These are phyloP conservation scores for Diaporthe batatas DNA, from an alignment of 2,329 filamentous ascomycete genomes.

Conservation along the genomic window DNA sequence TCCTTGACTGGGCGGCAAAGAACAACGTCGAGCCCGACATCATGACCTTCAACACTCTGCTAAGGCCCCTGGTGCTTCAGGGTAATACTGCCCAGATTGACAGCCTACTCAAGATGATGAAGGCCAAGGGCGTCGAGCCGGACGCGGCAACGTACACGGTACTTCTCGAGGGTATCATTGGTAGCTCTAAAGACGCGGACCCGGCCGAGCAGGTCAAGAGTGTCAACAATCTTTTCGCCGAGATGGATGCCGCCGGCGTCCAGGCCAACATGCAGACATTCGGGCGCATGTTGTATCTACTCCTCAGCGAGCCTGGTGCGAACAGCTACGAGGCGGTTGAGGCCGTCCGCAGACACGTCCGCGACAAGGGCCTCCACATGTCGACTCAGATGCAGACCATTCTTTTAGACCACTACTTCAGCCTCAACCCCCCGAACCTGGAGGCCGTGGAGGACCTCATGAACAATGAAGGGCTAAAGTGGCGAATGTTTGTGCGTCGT, in stretches of 20 bases:
- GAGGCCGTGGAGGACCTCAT: slow-evolving; percentile 72
- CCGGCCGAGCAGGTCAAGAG: slow-evolving; percentile 64
- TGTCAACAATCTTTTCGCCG: slow-evolving; percentile 67
- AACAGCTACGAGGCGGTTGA: slow-evolving; percentile 60
- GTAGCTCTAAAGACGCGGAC: slow-evolving; percentile 55
- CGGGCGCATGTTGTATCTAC: slow-evolving; percentile 76
- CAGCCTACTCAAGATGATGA: slow-evolving; percentile 71
- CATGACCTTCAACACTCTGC: slow-evolving; percentile 77
- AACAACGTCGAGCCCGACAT: slow-evolving; percentile 69
- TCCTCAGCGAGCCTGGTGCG: slow-evolving; percentile 60
- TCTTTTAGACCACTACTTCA: slow-evolving; percentile 77
- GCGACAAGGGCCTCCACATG: slow-evolving; percentile 62
- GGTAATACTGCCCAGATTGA: slow-evolving; percentile 63
- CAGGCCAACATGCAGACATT: slow-evolving; percentile 74
- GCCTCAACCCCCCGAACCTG: slow-evolving; percentile 69
- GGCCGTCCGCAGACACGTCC: slow-evolving; percentile 74
- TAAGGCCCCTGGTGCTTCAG: slow-evolving; percentile 69
- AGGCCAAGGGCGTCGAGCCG: slow-evolving; percentile 64
- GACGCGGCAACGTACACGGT: slow-evolving; percentile 81
- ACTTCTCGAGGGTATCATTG: slow-evolving; percentile 72
- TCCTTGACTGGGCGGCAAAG: slow-evolving; percentile 71
- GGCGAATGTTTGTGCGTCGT: slow-evolving; percentile 47
- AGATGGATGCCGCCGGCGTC: slow-evolving; percentile 70
- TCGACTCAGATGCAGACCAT: slow-evolving; percentile 80
- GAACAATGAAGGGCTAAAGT: slow-evolving; percentile 60